These are phyloP conservation scores for Larix kaempferi DNA, from an alignment of 75 land plant species.

Conservation along the genomic window DNA sequence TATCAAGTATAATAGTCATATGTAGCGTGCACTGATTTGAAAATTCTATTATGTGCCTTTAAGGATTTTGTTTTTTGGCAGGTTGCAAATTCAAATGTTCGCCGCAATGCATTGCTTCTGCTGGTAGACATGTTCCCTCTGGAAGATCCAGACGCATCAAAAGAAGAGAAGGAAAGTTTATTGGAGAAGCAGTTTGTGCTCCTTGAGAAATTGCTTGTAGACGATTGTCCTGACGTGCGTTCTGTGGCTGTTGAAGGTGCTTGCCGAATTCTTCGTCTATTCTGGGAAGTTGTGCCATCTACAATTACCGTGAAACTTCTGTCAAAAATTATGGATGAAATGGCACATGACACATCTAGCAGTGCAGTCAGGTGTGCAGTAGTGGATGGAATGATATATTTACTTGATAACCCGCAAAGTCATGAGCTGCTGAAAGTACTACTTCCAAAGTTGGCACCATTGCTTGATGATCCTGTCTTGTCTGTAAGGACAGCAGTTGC, in stretches of 20 bases:
- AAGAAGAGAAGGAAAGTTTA: constrained; percentile 70
- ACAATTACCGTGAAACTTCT: constrained; percentile 60
- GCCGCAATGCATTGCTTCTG: constrained; percentile 77
- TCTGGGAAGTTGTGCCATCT: constrained; percentile 89
- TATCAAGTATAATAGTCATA: background rate
- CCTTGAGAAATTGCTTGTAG: constrained; percentile 65
- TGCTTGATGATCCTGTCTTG: constrained; percentile 61
- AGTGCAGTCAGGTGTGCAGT: constrained; percentile 67
- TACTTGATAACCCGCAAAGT: constrained; percentile 76
- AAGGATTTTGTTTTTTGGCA: constrained; percentile 16
- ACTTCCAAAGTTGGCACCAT: constrained; percentile 55
- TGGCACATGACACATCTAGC: constrained; percentile 55
- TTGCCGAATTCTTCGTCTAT: constrained; percentile 72
- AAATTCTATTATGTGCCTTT: background rate
- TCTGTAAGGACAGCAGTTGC: constrained; percentile 51
- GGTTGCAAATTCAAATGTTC: constrained; percentile 95
- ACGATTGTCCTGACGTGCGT: constrained; percentile 76
- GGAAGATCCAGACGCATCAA: constrained; percentile 80
- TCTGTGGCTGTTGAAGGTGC: constrained; percentile 78
- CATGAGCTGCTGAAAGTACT: constrained; percentile 82
- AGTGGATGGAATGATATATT: constrained; percentile 65
- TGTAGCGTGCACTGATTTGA: background rate
- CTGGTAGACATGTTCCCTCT: constrained; percentile 85
- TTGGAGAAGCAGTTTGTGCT: constrained; percentile 77
- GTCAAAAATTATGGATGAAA: constrained; percentile 62